These are phyloP conservation scores for Priceomyces carsonii DNA, from an alignment of 805 yeast genomes.

Conservation along the genomic window DNA sequence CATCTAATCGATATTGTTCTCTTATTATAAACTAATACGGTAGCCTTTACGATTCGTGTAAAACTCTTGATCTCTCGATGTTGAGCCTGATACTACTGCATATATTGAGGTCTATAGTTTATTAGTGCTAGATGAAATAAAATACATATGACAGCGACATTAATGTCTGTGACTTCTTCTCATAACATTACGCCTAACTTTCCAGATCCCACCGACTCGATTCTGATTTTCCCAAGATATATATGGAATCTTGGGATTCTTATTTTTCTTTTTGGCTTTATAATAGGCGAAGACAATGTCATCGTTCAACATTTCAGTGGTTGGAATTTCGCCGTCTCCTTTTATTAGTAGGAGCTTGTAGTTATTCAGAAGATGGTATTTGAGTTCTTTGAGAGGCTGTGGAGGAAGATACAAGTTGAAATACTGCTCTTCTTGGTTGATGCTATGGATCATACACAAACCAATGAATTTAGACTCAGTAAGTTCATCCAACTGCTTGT, in stretches of 20 bases:
- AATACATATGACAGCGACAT: too few species aligned
- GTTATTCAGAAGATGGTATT: conserved; percentile 17
- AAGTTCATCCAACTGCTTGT: conserved; percentile 12
- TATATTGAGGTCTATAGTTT: too few species aligned
- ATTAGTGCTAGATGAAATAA: too few species aligned
- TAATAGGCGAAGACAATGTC: conserved; percentile 19
- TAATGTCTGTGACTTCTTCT: conserved; percentile 29
- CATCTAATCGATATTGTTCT: too few species aligned
- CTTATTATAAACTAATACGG: too few species aligned
- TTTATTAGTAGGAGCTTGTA: conserved; percentile 49
- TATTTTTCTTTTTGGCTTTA: conserved; percentile 13
- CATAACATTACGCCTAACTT: conserved; percentile 54
- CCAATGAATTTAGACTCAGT: conserved; percentile 41
- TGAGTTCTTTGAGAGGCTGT: conserved; percentile 7
- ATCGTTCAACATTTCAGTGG: conserved; percentile 48
- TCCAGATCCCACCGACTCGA: conserved; percentile 58
- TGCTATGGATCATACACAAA: conserved; percentile 66
- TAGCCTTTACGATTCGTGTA: too few species aligned
- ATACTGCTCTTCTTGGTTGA: conserved; percentile 38
- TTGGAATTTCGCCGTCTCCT: conserved; percentile 69
- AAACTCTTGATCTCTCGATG: too few species aligned
- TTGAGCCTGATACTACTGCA: too few species aligned
- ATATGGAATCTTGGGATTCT: conserved; percentile 40
- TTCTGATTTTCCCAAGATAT: conserved; percentile 40
- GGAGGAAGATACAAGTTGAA: conserved; percentile 62